These are phyloP conservation scores for Helichrysum umbraculigerum DNA, from an alignment of 129 eudicot genomes.

Conservation along the genomic window DNA sequence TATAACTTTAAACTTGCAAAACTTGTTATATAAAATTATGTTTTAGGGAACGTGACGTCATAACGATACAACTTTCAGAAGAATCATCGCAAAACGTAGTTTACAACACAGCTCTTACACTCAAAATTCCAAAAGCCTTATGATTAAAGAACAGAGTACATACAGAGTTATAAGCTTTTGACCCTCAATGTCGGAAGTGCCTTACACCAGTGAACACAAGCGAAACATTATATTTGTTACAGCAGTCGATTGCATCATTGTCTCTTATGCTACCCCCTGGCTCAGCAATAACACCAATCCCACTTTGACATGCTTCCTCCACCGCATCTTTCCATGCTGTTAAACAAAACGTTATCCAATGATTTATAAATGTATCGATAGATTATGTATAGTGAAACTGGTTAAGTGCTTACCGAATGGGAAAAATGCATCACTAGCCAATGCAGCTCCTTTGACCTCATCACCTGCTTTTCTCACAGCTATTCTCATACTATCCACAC, in stretches of 20 bases:
- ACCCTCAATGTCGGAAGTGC: slow-evolving; percentile 56
- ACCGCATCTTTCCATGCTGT: slow-evolving; percentile 98
- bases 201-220: too few species aligned
- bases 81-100: background rate
- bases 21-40: too few species aligned
- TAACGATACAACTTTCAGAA: too few species aligned
- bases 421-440: slow-evolving; percentile 97
- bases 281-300: slow-evolving; percentile 74
- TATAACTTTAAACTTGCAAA: too few species aligned
- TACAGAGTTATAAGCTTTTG: slow-evolving; percentile 51
- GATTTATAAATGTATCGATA: background rate
- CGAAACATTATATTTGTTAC: too few species aligned
- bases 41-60: too few species aligned
- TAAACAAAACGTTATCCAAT: background rate
- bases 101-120: background rate
- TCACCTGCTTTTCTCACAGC: slow-evolving; percentile 92
- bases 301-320: slow-evolving; percentile 92
- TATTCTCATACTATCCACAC: slow-evolving; percentile 92
- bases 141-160: slow-evolving; percentile 48
- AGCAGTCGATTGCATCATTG: too few species aligned
- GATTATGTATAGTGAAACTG: background rate
- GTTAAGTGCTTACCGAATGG: slow-evolving; percentile 69
- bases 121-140: slow-evolving; percentile 51
- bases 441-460: slow-evolving; percentile 94
- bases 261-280: too few species aligned